Conservation (phyloP, 2,329 filamentous ascomycete species). For the Macrophomina tecta region DNA sequence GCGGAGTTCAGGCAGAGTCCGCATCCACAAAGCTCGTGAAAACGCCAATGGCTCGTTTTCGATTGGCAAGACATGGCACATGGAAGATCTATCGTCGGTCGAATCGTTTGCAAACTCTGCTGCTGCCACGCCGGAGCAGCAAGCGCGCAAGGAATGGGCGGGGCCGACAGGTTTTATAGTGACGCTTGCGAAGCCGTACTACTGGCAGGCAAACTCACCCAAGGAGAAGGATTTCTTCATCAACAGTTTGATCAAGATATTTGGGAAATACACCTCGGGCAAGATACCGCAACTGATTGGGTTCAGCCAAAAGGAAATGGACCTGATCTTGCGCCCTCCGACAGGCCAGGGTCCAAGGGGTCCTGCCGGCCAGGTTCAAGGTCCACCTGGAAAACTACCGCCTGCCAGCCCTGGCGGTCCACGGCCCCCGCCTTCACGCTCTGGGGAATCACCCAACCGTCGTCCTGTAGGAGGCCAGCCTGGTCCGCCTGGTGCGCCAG, state of each 20-base stretch:
- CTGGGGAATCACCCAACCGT: constrained; percentile 23
- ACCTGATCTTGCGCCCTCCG: constrained; percentile 68
- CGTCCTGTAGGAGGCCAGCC: constrained; percentile 13
- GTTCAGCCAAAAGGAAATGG: constrained; percentile 80
- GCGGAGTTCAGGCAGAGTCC: constrained; percentile 86
- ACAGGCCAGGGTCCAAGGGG: constrained; percentile 22
- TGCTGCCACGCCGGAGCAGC: constrained; percentile 64
- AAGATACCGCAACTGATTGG: constrained; percentile 78
- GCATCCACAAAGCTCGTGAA: constrained; percentile 96
- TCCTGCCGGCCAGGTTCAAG: constrained; percentile 18
- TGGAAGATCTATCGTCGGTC: constrained; percentile 85
- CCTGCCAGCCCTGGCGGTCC: constrained; percentile 30
- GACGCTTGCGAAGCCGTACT: constrained; percentile 91
- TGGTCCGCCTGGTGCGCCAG: not conserved
- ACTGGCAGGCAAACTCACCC: constrained; percentile 89
- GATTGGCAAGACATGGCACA: constrained; percentile 97
- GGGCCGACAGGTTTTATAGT: constrained; percentile 84
- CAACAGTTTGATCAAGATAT: constrained; percentile 94
- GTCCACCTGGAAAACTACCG: constrained; percentile 16
- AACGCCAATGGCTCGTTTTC: constrained; percentile 94
- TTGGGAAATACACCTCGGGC: constrained; percentile 92
- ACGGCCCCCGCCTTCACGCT: constrained; percentile 22
- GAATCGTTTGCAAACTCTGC: constrained; percentile 76
- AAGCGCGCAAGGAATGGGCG: constrained; percentile 74
- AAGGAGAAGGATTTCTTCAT: constrained; percentile 99